Evolutionary conservation across 345 rosid species (phyloP).

Genomic region (Lenwebbia sp.): DNA sequence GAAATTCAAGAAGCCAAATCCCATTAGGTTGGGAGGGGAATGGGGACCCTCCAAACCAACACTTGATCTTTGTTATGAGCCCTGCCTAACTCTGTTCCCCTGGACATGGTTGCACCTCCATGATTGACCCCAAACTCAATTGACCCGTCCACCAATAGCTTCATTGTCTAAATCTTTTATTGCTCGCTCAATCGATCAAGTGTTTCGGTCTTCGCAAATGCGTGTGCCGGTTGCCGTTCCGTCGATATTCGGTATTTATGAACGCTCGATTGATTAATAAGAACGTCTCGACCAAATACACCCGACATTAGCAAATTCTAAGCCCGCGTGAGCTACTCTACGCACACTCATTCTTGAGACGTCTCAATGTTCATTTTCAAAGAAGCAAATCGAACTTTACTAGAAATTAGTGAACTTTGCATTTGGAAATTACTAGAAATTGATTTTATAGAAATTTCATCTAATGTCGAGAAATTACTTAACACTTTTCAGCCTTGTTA

Average conservation of each 20-base stretch:
- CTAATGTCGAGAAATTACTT: background rate
- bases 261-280: background rate
- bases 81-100: background rate
- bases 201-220: background rate
- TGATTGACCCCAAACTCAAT: background rate
- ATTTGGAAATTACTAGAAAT: background rate
- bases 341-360: background rate
- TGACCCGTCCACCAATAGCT: background rate
- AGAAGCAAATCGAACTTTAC: background rate
- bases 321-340: background rate
- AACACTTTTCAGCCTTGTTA: background rate
- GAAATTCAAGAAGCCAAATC: background rate
- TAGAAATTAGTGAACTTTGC: background rate
- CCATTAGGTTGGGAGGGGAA: background rate
- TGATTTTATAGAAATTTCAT: background rate
- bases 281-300: background rate
- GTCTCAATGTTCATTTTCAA: background rate
- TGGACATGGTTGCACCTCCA: background rate
- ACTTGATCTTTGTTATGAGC: background rate
- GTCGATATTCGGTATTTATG: background rate
- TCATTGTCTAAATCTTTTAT: background rate
- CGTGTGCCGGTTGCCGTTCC: background rate
- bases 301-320: background rate
- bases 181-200: background rate
- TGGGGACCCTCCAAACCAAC: background rate